Base-by-base conservation (phyloP, 345 rosid species). In the Geranium rotundifolium region DNA sequence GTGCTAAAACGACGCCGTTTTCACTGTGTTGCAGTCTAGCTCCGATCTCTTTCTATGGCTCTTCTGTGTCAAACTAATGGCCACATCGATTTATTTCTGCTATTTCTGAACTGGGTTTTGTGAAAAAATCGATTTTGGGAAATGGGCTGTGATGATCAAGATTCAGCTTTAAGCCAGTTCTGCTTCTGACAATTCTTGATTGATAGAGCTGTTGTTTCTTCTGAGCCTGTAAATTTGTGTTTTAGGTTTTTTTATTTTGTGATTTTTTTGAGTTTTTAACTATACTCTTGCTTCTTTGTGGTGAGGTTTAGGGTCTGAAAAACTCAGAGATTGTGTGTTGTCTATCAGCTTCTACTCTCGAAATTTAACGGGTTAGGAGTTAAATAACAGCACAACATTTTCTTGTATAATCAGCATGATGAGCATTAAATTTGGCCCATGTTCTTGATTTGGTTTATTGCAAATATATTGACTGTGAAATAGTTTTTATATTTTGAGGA, bases 141-240 rank as follows among this genome's bases (percentile, higher is more conserved):
- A 31, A 31, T 31, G 37, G 37, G 1, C 17, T 31, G 54, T 56
- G 7, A 2, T 1, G 46, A 1, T 65, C 2, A 17, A 67, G 29
- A 13, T 31, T 61, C 7, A 19, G 46, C 56, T 62, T 19, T 57
- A 82, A 66, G 96, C 91, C 96, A 86, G 98, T 91, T 88, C 92
- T 91, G 96, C 98, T 86, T 80, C 98, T 70, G 98, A 91, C 57
- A 84, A 79, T 82, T 84, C 92, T 69, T 91, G 98, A 89, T 89
- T 17, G 92, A 85, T 60, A 80, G 74, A 85, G 90, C 90, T 84
- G 96, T 73, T 61, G 55, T 57, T 39, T 59, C 39, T 8, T 77
- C 95, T 81, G 91, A 84, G 96, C 87, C 14, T 5, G 10, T 6
- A 41, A 41, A 41, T 4, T 5, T 41, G 10, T 41, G 50, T 31